These are phyloP conservation scores for Leavenworthia alabamica DNA, from an alignment of 345 rosid genomes.

Conservation along the genomic window DNA sequence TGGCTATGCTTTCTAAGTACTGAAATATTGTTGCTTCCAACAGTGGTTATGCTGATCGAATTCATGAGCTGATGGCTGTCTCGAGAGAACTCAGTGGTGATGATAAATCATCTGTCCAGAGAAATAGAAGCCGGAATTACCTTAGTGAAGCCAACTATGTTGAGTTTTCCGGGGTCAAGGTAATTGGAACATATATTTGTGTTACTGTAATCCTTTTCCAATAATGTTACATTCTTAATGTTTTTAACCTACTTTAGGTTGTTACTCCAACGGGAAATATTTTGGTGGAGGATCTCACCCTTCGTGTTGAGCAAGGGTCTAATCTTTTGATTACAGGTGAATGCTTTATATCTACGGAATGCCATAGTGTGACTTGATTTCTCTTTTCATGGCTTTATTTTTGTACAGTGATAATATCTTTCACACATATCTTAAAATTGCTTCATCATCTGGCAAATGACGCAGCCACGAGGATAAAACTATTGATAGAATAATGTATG, in stretches of 20 bases:
- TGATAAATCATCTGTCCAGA: constrained; percentile 55
- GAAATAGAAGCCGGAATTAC: constrained; percentile 63
- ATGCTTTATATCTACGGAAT: constrained; percentile 3
- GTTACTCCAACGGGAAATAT: constrained; percentile 91
- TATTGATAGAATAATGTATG: background rate
- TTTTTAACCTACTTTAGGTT: constrained; percentile 49
- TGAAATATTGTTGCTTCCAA: constrained; percentile 16
- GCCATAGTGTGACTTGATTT: background rate
- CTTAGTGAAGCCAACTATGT: constrained; percentile 83
- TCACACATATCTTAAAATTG: background rate
- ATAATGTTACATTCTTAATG: constrained; percentile 12
- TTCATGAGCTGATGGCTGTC: constrained; percentile 77
- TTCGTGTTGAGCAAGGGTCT: constrained; percentile 85
- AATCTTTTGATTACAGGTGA: constrained; percentile 97
- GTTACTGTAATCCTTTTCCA: background rate
- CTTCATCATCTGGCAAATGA: background rate
- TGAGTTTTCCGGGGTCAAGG: constrained; percentile 95
- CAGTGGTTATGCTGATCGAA: constrained; percentile 99
- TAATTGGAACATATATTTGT: constrained; percentile 29
- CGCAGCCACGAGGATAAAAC: background rate
- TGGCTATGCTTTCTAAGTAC: constrained; percentile 4
- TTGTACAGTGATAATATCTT: background rate
- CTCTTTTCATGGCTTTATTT: background rate
- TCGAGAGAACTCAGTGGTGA: constrained; percentile 72
- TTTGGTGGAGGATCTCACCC: constrained; percentile 85